A percentile compares a stretch with the other conserved stretches of the same genome.
These are phyloP conservation scores for Aureobasidium sp. DNA, from an alignment of 2,329 filamentous ascomycete genomes.

Conservation along the genomic window DNA sequence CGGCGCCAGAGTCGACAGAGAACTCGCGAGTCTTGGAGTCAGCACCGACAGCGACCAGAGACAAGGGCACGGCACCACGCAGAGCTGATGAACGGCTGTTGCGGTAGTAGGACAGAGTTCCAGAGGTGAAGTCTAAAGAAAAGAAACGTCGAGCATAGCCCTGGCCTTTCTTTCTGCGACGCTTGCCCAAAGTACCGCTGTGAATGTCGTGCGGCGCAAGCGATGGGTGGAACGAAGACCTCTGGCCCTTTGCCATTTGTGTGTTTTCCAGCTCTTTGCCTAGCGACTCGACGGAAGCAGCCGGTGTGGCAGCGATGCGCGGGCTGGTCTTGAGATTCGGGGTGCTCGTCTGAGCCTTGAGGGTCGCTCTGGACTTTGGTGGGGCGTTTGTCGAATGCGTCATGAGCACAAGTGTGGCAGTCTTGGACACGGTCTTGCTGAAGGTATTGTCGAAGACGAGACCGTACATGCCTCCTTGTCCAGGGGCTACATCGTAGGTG, in stretches of 20 bases:
- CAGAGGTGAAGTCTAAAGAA: conserved; percentile 88
- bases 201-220: conserved; percentile 52
- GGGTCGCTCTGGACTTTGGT: conserved; percentile 64
- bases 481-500: conserved; percentile 66
- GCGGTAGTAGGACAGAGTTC: conserved; percentile 92
- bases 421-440: conserved; percentile 90
- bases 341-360: conserved; percentile 47
- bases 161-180: conserved; percentile 85
- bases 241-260: not conserved
- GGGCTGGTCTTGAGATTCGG: conserved; percentile 35
- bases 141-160: conserved; percentile 92
- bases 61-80: conserved; percentile 84
- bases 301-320: conserved; percentile 28
- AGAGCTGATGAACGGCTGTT: conserved; percentile 88
- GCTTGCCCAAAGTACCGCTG: conserved; percentile 79
- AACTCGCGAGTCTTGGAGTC: conserved; percentile 86
- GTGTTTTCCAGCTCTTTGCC: not conserved
- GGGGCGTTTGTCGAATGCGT: conserved; percentile 81
- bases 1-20: conserved; percentile 90
- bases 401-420: conserved; percentile 85
- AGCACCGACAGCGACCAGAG: conserved; percentile 80
- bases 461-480: conserved; percentile 86
- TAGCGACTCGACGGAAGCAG: not conserved
- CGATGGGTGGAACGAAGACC: not conserved
- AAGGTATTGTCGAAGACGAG: conserved; percentile 98